phyloP scores from a whole-genome alignment of 495 filamentous ascomycete genomes.

The Aspergillus coremiiformis region DNA sequence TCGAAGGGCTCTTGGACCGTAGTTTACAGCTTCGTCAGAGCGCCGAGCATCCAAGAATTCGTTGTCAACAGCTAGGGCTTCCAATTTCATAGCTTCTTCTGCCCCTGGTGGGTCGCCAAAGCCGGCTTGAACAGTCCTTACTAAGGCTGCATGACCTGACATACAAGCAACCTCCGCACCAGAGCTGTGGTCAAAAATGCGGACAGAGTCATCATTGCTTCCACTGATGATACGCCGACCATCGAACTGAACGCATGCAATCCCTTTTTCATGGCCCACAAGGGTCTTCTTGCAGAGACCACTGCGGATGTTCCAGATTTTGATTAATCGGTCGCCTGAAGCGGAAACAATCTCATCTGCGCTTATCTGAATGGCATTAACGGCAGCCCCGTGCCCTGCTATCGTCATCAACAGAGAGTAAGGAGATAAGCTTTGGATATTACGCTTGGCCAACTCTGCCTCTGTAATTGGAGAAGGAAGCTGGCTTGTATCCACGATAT shows the following conservation, averaged over 20 bases:
- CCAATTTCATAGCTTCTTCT: conserved; percentile 58
- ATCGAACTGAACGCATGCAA: conserved; percentile 96
- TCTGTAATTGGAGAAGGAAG: conserved; percentile 41
- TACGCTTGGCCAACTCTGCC: conserved; percentile 31
- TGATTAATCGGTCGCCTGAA: conserved; percentile 85
- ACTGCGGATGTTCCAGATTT: conserved; percentile 84
- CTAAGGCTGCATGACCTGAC: conserved; percentile 69
- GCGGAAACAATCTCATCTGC: conserved; percentile 85
- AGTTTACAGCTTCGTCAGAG: conserved; percentile 45
- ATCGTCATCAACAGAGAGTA: conserved; percentile 75
- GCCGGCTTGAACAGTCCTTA: conserved; percentile 88
- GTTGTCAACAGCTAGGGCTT: conserved; percentile 65
- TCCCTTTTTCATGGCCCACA: conserved; percentile 85
- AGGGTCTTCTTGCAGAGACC: conserved; percentile 69
- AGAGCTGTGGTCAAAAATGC: conserved; percentile 81
- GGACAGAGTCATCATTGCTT: conserved; percentile 89
- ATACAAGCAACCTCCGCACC: conserved; percentile 84
- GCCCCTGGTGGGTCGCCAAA: conserved; percentile 84
- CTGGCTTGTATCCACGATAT: conserved; percentile 45
- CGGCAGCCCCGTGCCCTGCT: conserved; percentile 78
- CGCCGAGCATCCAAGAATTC: conserved; percentile 64
- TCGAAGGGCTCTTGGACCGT: conserved; percentile 33
- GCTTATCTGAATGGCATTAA: conserved; percentile 92
- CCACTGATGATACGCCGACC: conserved; percentile 94
- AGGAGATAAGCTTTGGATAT: conserved; percentile 37